Evolutionary conservation across 495 filamentous ascomycete genomes (phyloP).

Genomic region (Jackrogersella minutella): DNA sequence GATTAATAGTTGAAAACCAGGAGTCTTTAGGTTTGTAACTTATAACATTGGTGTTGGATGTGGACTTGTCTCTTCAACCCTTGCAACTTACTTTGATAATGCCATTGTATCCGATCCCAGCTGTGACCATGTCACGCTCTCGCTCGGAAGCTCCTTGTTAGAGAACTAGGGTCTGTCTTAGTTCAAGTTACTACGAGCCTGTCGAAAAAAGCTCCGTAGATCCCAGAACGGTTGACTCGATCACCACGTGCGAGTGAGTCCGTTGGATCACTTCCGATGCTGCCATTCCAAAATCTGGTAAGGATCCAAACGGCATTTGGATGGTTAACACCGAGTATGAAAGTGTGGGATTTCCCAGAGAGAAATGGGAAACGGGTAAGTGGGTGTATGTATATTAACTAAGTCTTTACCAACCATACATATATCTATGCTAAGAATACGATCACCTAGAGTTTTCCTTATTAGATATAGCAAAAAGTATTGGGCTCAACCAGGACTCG

Average conservation of each 20-base stretch:
- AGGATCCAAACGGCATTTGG: constrained; percentile 20
- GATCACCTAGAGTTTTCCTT: no score
- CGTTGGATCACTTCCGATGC: constrained; percentile 26
- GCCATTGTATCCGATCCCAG: constrained; percentile 44
- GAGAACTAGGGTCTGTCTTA: constrained; percentile 18
- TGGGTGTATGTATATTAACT: constrained; percentile 37
- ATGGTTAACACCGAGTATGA: constrained; percentile 17
- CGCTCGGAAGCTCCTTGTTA: constrained; percentile 31
- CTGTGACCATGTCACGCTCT: constrained; percentile 36
- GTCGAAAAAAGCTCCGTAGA: constrained; percentile 39
- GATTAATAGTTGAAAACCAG: constrained; percentile 30
- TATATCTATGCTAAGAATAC: no score
- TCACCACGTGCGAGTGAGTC: constrained; percentile 42
- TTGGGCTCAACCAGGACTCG: neutral
- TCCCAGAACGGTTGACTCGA: constrained; percentile 33
- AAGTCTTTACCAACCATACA: no score
- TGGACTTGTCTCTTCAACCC: constrained; percentile 38
- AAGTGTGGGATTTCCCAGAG: constrained; percentile 27
- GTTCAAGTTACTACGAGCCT: constrained; percentile 38
- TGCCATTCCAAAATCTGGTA: constrained; percentile 32
- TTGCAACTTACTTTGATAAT: constrained; percentile 32
- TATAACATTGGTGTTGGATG: constrained; percentile 42
- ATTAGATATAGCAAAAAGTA: no score
- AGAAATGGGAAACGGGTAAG: constrained; percentile 32
- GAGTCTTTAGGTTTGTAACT: constrained; percentile 11